These are phyloP conservation scores for Backusella mclennaniae DNA, from an alignment of 192 early-diverging fungal genomes.

Conservation along the genomic window DNA sequence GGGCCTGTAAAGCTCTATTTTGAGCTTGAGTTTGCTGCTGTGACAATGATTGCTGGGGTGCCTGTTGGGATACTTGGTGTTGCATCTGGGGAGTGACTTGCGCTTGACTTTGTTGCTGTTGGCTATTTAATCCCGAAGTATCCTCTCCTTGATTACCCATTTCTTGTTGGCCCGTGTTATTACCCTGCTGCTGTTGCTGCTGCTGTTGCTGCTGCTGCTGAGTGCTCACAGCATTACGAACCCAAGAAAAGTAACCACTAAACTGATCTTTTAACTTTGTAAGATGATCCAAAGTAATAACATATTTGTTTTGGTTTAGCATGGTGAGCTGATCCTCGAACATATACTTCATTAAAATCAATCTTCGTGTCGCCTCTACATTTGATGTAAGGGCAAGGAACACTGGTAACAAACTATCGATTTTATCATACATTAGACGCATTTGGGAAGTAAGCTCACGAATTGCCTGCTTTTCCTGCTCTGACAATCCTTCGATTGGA, in stretches of 20 bases:
- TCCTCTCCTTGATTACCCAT: neutral
- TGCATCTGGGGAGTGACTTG: conserved; percentile 11
- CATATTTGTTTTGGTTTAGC: conserved; percentile 42
- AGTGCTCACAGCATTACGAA: conserved; percentile 31
- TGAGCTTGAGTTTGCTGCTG: conserved; percentile 21
- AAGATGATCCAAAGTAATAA: conserved; percentile 45
- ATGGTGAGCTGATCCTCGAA: conserved; percentile 49
- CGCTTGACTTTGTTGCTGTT: conserved; percentile 4
- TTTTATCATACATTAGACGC: conserved; percentile 43
- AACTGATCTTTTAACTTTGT: conserved; percentile 48
- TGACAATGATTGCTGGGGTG: conserved; percentile 17
- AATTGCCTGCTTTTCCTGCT: conserved; percentile 45
- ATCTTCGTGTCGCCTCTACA: conserved; percentile 42
- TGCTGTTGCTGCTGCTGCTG: neutral
- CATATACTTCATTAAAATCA: conserved; percentile 56
- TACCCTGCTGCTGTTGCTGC: neutral
- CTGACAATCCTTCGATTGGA: conserved; percentile 33
- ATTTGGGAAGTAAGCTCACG: conserved; percentile 37
- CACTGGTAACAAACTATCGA: conserved; percentile 47
- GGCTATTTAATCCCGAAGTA: neutral
- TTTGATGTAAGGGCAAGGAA: conserved; percentile 47
- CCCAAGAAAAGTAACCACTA: conserved; percentile 46
- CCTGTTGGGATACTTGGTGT: neutral
- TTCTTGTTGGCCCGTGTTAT: neutral
- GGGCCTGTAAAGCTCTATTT: neutral